These are phyloP conservation scores for Puccinellia tenuiflora DNA, from an alignment of 176 grass and related monocot species.

Conservation along the genomic window DNA sequence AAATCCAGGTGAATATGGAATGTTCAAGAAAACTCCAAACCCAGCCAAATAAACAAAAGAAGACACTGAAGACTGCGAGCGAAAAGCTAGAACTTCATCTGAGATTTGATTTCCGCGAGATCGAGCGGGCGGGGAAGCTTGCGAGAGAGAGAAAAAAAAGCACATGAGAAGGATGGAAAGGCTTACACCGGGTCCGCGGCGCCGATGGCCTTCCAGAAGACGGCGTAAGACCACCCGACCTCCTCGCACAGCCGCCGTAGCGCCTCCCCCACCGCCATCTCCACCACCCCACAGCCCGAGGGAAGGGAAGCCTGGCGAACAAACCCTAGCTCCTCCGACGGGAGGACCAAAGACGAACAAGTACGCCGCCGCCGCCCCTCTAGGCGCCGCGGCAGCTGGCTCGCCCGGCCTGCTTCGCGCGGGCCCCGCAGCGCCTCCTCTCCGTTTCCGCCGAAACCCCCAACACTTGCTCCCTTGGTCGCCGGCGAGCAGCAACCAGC, in stretches of 20 bases:
- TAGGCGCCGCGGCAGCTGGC: constrained; percentile 65
- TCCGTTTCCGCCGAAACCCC: not conserved
- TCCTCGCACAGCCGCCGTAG: constrained; percentile 80
- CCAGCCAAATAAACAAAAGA: not conserved
- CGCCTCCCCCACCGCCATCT: constrained; percentile 63
- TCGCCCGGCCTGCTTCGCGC: constrained; percentile 60
- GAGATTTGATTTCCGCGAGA: not conserved
- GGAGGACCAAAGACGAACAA: not conserved
- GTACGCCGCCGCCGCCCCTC: not conserved
- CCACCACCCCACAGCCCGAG: constrained; percentile 11
- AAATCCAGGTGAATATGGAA: constrained; percentile 39
- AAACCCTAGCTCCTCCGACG: constrained; percentile 35
- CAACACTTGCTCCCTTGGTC: constrained; percentile 14
- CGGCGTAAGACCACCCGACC: constrained; percentile 91
- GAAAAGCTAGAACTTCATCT: not conserved
- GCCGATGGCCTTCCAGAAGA: constrained; percentile 85
- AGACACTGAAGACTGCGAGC: not conserved
- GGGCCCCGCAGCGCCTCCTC: constrained; percentile 34
- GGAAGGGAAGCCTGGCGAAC: constrained; percentile 7
- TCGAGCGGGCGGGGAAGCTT: not conserved
- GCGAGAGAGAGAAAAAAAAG: not conserved
- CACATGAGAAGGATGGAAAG: not conserved
- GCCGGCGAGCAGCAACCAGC: constrained; percentile 49
- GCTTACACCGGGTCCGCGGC: constrained; percentile 72
- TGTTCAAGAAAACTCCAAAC: constrained; percentile 16